Evolutionary conservation across 768 basidiomycete genomes (phyloP).

Genomic region (Russula griseocarnosa): DNA sequence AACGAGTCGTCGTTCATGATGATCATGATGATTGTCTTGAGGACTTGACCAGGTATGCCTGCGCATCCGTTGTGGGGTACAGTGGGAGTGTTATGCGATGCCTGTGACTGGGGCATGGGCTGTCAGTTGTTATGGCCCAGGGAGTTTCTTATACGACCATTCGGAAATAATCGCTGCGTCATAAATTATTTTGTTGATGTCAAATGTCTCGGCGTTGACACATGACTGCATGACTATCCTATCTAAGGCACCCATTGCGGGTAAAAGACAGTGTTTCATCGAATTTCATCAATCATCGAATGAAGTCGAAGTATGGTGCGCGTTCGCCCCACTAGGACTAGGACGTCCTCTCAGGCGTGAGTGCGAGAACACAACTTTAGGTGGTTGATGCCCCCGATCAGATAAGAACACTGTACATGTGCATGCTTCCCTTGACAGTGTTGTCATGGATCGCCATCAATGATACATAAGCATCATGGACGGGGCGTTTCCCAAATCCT

Average conservation of each 20-base stretch:
- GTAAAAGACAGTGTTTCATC: conserved; percentile 6
- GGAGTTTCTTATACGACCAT: conserved; percentile 12
- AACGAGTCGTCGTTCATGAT: conserved; percentile 14
- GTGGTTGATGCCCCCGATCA: background rate
- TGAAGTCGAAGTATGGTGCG: conserved; percentile 4
- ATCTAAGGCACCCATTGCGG: conserved; percentile 1
- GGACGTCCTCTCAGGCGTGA: background rate
- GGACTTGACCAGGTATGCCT: conserved; percentile 21
- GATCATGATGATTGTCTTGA: background rate
- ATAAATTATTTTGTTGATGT: conserved; percentile 16
- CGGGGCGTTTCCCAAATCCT: background rate
- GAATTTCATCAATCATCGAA: conserved; percentile 13
- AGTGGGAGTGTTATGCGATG: background rate
- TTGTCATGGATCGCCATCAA: conserved; percentile 21
- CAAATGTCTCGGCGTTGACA: background rate
- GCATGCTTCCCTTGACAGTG: background rate
- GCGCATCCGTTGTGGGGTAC: conserved; percentile 17
- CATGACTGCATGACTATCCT: background rate
- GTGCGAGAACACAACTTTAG: background rate
- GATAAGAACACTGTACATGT: conserved; percentile 15
- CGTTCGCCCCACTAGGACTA: background rate
- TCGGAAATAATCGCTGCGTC: conserved; percentile 8
- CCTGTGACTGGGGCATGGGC: conserved; percentile 8
- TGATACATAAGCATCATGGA: conserved; percentile 14
- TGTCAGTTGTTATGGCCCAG: background rate